Conservation (phyloP, 2,329 filamentous ascomycete genomes). For the Stagonosporopsis chrysanthemi region DNA sequence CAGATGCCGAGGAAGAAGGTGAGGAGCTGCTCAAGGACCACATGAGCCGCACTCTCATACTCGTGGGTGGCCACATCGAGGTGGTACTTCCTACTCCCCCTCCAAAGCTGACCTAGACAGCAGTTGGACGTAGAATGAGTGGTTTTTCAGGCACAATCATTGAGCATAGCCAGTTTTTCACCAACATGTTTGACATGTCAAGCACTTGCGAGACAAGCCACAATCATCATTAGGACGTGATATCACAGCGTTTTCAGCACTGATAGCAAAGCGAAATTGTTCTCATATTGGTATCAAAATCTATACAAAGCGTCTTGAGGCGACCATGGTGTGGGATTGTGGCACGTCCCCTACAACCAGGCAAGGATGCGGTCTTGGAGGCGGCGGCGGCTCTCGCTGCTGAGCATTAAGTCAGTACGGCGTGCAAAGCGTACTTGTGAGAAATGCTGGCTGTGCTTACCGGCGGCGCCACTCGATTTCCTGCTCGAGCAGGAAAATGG, state of each 20-base stretch:
- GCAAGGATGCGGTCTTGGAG: neutral
- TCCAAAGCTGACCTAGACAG: no score
- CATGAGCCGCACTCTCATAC: no score
- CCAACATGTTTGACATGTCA: conserved; percentile 28
- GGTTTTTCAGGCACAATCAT: no score
- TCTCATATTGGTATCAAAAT: neutral
- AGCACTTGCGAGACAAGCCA: conserved; percentile 29
- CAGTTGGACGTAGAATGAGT: no score
- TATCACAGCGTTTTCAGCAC: no score
- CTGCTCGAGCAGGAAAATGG: neutral
- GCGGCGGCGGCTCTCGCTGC: neutral
- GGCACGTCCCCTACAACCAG: neutral
- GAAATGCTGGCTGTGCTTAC: neutral
- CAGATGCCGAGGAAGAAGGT: no score
- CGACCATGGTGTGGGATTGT: neutral
- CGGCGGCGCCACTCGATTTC: neutral
- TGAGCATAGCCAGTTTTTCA: no score
- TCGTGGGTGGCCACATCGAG: no score
- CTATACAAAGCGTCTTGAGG: neutral
- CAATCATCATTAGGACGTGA: no score
- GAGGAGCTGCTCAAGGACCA: no score
- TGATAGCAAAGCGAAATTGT: neutral
- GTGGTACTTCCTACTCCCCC: no score
- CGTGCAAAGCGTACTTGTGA: neutral
- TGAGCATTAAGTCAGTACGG: neutral